Base-by-base conservation (phyloP, 306 rosid genomes). In the Glycine tomentella region DNA sequence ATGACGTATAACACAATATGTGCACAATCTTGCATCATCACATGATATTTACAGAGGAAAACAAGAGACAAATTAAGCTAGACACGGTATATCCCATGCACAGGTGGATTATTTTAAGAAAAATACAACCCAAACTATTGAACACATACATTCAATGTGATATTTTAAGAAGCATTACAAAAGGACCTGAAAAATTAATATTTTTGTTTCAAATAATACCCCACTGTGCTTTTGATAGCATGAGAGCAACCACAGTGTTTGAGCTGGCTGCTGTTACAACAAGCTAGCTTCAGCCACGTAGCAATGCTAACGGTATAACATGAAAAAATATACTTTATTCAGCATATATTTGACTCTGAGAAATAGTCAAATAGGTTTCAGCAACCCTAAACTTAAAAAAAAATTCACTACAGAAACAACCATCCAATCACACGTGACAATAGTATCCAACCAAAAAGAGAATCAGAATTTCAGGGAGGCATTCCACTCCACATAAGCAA, bases 341-440 rank as follows among this genome's bases (percentile, higher is more conserved):
- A 44, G 36, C 17, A 79, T 31, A 34, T 8, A 34, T 33, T 72
- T 34, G 49, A 38, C 44, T 38, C 44, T 0, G 44, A 72, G 64
- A 72, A 72, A 72, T 34, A n/a, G 49, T 15, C 17, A 33, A 25
- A 69, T 49, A 71, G 36, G 51, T 52, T 66, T 45, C 87, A 79
- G 50, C 57, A 84, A 79, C 65, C 25, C 14, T n/a, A 59, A 59
- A 14, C 14, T 34, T 8, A 62, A 64, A 64, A 38, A 38, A 5
- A 44, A 7, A 66, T 50, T 53, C 34, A 11, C 64, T 7, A 44
- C 46, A 69, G 38, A 62, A 69, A 52, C 46, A 69, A 76, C 12
- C 3, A 66, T 50, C 20, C 10, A 64, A 69, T 33, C 59, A 15
- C 66, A 44, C 6, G 49, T 14, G 52, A 44, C n/a, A 67, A 69